Percentiles rank a stretch among this genome's conserved stretches.
Conservation (phyloP, 164 flowering plant genomes). For the Houttuynia cordata region DNA sequence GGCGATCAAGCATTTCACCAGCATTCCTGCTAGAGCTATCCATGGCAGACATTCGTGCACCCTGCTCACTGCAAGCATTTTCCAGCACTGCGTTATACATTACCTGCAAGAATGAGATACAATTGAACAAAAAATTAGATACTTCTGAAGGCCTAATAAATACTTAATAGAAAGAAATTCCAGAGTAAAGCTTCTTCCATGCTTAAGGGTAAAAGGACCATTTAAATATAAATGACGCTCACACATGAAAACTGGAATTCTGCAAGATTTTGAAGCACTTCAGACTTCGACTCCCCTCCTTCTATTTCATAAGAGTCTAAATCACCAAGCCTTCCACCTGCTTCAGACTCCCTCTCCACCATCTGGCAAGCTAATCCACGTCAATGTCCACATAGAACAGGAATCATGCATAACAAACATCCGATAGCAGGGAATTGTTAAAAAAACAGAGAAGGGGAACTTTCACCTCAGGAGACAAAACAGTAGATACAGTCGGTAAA, state of each 20-base stretch:
- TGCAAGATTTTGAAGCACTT: conserved; percentile 75
- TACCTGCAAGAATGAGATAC: conserved; percentile 24
- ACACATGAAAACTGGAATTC: conserved; percentile 97
- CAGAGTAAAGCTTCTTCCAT: no score
- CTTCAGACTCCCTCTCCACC: conserved; percentile 81
- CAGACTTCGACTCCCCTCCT: conserved; percentile 80
- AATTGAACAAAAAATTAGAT: not conserved
- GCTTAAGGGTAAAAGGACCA: no score
- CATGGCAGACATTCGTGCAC: conserved; percentile 99
- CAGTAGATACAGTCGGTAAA: conserved; percentile 66
- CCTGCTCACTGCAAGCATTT: conserved; percentile 98
- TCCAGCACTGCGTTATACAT: conserved; percentile 85
- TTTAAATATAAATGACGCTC: conserved; percentile 16
- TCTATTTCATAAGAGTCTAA: conserved; percentile 88
- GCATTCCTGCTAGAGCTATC: conserved; percentile 99
- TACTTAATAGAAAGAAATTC: not conserved
- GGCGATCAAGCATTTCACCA: conserved; percentile 98
- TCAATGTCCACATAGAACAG: not conserved
- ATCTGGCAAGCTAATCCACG: conserved; percentile 23
- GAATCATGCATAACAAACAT: not conserved
- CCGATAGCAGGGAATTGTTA: no score
- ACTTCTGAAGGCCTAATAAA: not conserved
- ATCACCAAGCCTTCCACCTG: conserved; percentile 77
- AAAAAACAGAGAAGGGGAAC: no score
- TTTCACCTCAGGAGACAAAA: conserved; percentile 84